These are phyloP conservation scores for Aspergillus sp. DNA, from an alignment of 2,329 filamentous ascomycete species.

Conservation along the genomic window DNA sequence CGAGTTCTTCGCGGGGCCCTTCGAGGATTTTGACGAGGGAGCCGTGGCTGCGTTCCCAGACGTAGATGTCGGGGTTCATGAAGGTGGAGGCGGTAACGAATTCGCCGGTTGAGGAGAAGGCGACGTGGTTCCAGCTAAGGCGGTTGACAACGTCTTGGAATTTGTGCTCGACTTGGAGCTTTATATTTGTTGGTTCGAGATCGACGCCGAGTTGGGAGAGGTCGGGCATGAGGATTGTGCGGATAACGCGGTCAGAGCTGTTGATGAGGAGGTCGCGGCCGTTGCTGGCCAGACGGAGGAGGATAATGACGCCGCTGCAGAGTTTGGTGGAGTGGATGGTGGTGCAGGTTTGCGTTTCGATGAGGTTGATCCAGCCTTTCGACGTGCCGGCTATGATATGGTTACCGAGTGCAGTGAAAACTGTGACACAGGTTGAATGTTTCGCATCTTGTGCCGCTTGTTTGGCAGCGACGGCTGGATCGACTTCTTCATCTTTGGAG, in stretches of 20 bases:
- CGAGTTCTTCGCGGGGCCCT: constrained; percentile 93
- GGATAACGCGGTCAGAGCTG: constrained; percentile 89
- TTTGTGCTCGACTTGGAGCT: constrained; percentile 92
- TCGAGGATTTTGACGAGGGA: constrained; percentile 96
- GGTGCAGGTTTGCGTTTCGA: constrained; percentile 75
- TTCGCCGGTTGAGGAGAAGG: constrained; percentile 90
- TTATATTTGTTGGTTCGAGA: constrained; percentile 80
- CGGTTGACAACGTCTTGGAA: constrained; percentile 97
- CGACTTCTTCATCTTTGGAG: constrained; percentile 64
- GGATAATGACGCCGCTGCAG: constrained; percentile 82
- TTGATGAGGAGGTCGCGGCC: constrained; percentile 89
- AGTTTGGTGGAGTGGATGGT: constrained; percentile 89
- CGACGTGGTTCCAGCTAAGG: constrained; percentile 94
- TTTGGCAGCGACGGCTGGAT: constrained; percentile 66
- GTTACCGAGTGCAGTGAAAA: constrained; percentile 81
- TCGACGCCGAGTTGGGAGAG: constrained; percentile 53
- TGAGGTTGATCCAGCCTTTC: constrained; percentile 95
- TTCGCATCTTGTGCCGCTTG: constrained; percentile 89
- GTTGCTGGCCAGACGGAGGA: constrained; percentile 78
- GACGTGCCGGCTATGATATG: constrained; percentile 92
- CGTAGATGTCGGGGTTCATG: constrained; percentile 98
- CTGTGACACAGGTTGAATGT: constrained; percentile 87
- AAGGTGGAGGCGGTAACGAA: constrained; percentile 96
- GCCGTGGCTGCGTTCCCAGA: constrained; percentile 93
- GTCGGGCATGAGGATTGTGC: constrained; percentile 87